phyloP scores from a whole-genome alignment of 352 stramenopile genomes.

The Blastocystis sp. region DNA sequence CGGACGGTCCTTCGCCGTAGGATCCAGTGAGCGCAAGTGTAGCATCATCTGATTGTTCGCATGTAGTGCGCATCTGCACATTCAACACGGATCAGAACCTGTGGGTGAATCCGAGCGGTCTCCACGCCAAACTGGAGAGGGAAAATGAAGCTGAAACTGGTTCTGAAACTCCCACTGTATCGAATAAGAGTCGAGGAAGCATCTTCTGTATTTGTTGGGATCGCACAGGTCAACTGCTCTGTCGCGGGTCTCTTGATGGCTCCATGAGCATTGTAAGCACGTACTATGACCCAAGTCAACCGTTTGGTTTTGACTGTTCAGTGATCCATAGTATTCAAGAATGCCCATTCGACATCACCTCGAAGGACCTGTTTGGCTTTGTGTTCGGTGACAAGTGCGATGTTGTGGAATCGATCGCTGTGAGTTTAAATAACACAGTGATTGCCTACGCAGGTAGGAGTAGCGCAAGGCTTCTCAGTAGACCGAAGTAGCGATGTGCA shows the following conservation, averaged over 20 bases:
- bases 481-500: slow-evolving; percentile 18
- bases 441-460: slow-evolving; percentile 1
- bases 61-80: slow-evolving; percentile 52
- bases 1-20: slow-evolving; percentile 36
- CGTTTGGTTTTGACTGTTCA: not conserved
- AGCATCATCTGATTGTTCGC: not conserved
- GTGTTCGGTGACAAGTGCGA: slow-evolving; percentile 40
- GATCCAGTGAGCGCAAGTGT: slow-evolving; percentile 44
- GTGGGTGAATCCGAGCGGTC: slow-evolving; percentile 21
- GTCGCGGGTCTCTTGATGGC: slow-evolving; percentile 5
- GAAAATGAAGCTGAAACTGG: slow-evolving; percentile 2
- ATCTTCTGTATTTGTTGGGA: slow-evolving; percentile 57
- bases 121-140: slow-evolving; percentile 10
- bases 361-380: slow-evolving; percentile 38
- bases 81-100: slow-evolving; percentile 55
- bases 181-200: slow-evolving; percentile 3
- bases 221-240: slow-evolving; percentile 17
- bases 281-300: slow-evolving; percentile 6
- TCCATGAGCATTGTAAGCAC: slow-evolving; percentile 47
- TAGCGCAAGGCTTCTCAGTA: not conserved
- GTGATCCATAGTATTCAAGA: not conserved
- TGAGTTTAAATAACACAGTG: not conserved
- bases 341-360: slow-evolving; percentile 20
- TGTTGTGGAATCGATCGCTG: not conserved
- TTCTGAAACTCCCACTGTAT: not conserved